Base-by-base conservation (phyloP, 495 filamentous ascomycete species). In the Aspergillus ostianus region DNA sequence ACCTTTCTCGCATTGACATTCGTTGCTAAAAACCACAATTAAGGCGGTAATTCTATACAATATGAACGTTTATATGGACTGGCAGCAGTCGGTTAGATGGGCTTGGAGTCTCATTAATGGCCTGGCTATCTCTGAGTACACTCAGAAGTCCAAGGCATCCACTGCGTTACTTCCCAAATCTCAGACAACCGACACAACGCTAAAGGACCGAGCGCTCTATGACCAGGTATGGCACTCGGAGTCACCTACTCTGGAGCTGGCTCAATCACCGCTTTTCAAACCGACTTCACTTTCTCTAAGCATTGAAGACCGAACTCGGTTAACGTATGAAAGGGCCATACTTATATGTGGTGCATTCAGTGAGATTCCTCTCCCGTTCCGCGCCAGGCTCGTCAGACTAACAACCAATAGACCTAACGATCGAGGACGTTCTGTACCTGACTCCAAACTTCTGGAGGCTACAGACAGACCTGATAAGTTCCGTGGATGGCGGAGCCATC, bases 321-420 rank as follows among this genome's bases (percentile, higher is more conserved):
- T 68, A 27, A 68, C 60, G 30, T 64, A 68, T 29, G 29, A 63
- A 51, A 63, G 66, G 32, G 63, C 63, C 8, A 65, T 53, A 27
- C 51, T 45, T 21, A 54, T 68, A n/a, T 27, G 48, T 17, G 47
- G 61, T 53, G 66, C 55, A 59, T 63, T 59, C 47, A 55, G 63
- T 68, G 59, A 17, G 51, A 18, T 20, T 50, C 6, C 29, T 41
- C n/a, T 26, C 4, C 23, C 23, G 23, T 4, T 26, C 23, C 2
- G 23, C 4, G 23, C 4, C 23, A 26, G 23, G 23, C 2, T 9
- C 29, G 19, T 26, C 45, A 19, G 21, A 21, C 51, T 59, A 50
- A 59, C 13, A 3, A n/a, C 17, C 0, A 41, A n/a, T 21, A 59
- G 51, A 36, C 27, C 29, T 59, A 46, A 60, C 58, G 0, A 29